phyloP scores from a whole-genome alignment of 192 early-diverging fungal species.

The Linnemannia exigua region DNA sequence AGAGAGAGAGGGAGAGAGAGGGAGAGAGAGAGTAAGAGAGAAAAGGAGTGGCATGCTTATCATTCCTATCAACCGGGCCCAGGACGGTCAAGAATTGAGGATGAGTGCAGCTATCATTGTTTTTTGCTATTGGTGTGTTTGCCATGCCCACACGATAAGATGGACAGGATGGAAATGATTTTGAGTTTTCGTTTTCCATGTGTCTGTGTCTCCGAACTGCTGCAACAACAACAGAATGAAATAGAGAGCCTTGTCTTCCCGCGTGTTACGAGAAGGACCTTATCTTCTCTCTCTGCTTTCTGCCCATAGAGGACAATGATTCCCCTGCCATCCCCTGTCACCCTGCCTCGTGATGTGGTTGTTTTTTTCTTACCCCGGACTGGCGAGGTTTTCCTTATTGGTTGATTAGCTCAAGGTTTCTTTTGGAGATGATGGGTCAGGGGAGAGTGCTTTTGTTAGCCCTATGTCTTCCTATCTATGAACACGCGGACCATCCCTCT shows the following conservation, averaged over 20 bases:
- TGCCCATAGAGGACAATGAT: neutral
- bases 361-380: neutral
- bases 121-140: slow-evolving; percentile 4
- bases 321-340: neutral
- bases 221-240: neutral
- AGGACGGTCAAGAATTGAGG: neutral
- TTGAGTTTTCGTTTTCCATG: neutral
- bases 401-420: slow-evolving; percentile 11
- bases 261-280: neutral
- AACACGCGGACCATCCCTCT: slow-evolving; percentile 7
- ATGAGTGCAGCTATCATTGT: too few species aligned
- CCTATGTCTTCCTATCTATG: slow-evolving; percentile 20
- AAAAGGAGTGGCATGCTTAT: neutral
- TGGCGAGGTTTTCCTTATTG: slow-evolving; percentile 12
- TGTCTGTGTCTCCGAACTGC: slow-evolving; percentile 2
- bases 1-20: neutral
- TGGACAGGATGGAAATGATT: slow-evolving; percentile 2
- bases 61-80: too few species aligned
- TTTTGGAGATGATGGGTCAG: neutral
- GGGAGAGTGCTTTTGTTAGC: neutral
- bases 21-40: neutral
- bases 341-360: neutral
- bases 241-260: neutral
- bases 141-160: neutral
- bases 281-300: too few species aligned